phyloP scores from a whole-genome alignment of 371 early-diverging fungal genomes.

The Thermomucor indicae-seudaticae region DNA sequence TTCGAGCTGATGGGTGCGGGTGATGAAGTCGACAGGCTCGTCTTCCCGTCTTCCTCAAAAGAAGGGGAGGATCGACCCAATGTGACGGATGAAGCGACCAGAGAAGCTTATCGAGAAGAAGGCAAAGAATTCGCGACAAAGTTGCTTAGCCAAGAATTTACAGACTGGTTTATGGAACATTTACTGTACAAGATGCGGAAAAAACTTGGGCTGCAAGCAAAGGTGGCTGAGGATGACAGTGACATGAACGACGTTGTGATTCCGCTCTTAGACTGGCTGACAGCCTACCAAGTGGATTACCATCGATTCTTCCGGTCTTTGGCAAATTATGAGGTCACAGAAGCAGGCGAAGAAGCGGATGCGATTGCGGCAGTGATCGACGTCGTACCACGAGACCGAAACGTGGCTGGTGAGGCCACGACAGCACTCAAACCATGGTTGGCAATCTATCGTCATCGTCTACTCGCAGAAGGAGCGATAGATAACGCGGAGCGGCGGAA shows the following conservation, averaged over 20 bases:
- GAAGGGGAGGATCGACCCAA: conserved; percentile 15
- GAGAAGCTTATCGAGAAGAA: conserved; percentile 20
- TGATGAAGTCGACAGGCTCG: conserved; percentile 35
- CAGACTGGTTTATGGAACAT: conserved; percentile 43
- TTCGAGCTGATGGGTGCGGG: conserved; percentile 63
- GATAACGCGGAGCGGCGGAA: conserved; percentile 26
- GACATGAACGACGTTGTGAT: conserved; percentile 59
- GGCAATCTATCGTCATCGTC: conserved; percentile 46
- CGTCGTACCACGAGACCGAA: conserved; percentile 24
- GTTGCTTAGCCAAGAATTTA: conserved; percentile 49
- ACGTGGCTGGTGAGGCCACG: conserved; percentile 10
- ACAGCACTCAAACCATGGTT: conserved; percentile 36
- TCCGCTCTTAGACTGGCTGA: conserved; percentile 69
- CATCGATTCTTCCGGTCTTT: conserved; percentile 71
- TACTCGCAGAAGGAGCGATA: conserved; percentile 27
- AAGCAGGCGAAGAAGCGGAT: conserved; percentile 36
- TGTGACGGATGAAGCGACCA: conserved; percentile 17
- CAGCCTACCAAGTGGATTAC: conserved; percentile 60
- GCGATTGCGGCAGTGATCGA: conserved; percentile 31
- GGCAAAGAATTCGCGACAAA: conserved; percentile 44
- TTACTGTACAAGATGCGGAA: conserved; percentile 53
- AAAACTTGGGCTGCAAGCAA: conserved; percentile 49
- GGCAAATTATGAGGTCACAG: conserved; percentile 26
- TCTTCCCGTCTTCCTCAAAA: conserved; percentile 21
- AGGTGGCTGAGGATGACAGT: conserved; percentile 3